These are phyloP conservation scores for Trametes pubescens DNA, from an alignment of 1,284 basidiomycete species.

Conservation along the genomic window DNA sequence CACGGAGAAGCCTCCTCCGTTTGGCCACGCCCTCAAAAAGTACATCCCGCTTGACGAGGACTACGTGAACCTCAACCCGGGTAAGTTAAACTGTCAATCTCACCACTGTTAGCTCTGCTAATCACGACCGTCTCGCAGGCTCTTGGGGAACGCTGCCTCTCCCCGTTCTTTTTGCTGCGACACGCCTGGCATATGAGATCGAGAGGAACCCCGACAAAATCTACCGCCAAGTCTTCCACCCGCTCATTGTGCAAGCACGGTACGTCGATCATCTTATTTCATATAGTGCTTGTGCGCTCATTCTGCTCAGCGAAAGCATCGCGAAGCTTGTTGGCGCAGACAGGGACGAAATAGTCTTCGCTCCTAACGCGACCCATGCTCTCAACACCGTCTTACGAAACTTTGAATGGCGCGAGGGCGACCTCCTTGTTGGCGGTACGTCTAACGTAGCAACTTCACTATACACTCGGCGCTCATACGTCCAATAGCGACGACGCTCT, in stretches of 20 bases:
- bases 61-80: constrained; percentile 74
- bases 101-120: background rate
- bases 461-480: background rate
- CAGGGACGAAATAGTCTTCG: constrained; percentile 71
- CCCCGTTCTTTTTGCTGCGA: constrained; percentile 62
- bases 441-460: background rate
- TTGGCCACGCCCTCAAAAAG: constrained; percentile 66
- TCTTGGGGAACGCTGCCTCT: constrained; percentile 75
- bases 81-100: constrained; percentile 41
- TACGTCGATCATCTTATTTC: constrained; percentile 11
- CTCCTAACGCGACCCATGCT: constrained; percentile 72
- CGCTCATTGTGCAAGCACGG: constrained; percentile 54
- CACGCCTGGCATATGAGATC: constrained; percentile 53
- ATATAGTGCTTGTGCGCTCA: background rate
- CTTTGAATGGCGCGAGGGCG: constrained; percentile 60
- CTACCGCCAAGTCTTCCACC: constrained; percentile 53
- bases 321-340: constrained; percentile 69
- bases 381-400: constrained; percentile 73
- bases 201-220: constrained; percentile 75
- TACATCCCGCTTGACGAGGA: constrained; percentile 66
- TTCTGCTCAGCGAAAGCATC: constrained; percentile 46
- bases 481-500: constrained; percentile 53
- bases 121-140: constrained; percentile 47
- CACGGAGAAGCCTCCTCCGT: constrained; percentile 50
- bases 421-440: constrained; percentile 59